Evolutionary conservation across 306 rosid species (phyloP).

Genomic region (Casuarina glauca): DNA sequence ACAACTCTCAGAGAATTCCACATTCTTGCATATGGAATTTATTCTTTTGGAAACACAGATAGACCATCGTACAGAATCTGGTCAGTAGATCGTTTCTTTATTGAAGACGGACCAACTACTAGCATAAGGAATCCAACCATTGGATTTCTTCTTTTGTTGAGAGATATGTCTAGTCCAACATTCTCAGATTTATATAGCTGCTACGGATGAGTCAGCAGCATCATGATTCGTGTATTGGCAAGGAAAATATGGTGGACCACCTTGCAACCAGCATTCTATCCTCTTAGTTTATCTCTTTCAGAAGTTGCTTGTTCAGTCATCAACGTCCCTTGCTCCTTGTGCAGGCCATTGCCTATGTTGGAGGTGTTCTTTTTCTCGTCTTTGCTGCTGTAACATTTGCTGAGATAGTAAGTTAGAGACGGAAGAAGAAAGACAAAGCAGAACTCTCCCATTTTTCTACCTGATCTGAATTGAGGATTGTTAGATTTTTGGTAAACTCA

Average conservation of each 20-base stretch:
- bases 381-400: constrained; percentile 73
- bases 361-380: constrained; percentile 94
- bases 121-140: constrained; percentile 28
- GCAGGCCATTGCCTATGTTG: constrained; percentile 80
- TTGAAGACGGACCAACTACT: not conserved
- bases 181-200: constrained; percentile 24
- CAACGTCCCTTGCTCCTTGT: constrained; percentile 25
- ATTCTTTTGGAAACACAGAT: not conserved
- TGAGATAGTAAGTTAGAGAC: constrained; percentile 63
- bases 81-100: not conserved
- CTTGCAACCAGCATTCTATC: not conserved
- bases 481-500: not conserved
- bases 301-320: constrained; percentile 9
- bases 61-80: not conserved
- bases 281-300: not conserved
- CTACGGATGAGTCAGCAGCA: constrained; percentile 27
- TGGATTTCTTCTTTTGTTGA: constrained; percentile 24
- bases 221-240: constrained; percentile 16
- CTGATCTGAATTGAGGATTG: not conserved
- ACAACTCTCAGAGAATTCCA: not conserved
- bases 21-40: not conserved
- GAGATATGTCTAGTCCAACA: constrained; percentile 18
- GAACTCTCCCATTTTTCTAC: not conserved
- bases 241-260: constrained; percentile 27
- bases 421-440: not conserved